Evolutionary conservation across 116 monocot genomes (phyloP).

Genomic region (Dioscorea cayenensis): DNA sequence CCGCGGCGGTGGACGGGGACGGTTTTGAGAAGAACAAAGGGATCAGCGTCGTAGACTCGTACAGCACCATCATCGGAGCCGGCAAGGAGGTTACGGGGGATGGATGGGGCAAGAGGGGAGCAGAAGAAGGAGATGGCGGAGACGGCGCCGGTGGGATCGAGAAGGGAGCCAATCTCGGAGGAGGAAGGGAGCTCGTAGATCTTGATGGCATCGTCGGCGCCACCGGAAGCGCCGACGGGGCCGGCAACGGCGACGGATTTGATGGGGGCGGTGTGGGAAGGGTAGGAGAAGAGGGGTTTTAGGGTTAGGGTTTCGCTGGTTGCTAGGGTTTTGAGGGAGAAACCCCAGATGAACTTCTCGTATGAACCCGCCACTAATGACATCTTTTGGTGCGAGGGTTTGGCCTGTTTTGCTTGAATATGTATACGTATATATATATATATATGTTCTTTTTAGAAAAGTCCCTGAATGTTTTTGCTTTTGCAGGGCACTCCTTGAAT

Average conservation of each 20-base stretch:
- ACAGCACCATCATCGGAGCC: conserved; percentile 64
- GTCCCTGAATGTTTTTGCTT: too few relatives aligned
- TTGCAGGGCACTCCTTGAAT: too few relatives aligned
- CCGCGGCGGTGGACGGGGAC: conserved; percentile 34
- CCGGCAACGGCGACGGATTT: conserved; percentile 65
- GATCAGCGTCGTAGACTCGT: conserved; percentile 79
- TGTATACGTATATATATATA: too few relatives aligned
- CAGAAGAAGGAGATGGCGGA: conserved; percentile 63
- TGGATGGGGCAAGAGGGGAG: conserved; percentile 29
- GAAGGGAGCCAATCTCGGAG: conserved; percentile 62
- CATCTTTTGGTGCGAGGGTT: conserved; percentile 18
- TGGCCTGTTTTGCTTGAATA: too few relatives aligned
- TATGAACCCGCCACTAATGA: conserved; percentile 87
- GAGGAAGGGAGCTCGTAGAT: conserved; percentile 73
- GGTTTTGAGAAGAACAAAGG: conserved; percentile 66
- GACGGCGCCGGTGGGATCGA: conserved; percentile 43
- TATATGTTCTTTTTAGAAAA: too few relatives aligned
- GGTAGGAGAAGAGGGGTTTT: conserved; percentile 73
- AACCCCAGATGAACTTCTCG: conserved; percentile 95
- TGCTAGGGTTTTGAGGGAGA: conserved; percentile 59
- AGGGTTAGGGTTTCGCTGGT: conserved; percentile 28
- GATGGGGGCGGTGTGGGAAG: conserved; percentile 70
- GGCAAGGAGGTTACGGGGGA: conserved; percentile 77
- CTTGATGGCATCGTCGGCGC: conserved; percentile 75
- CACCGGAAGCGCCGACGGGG: conserved; percentile 75